These are phyloP conservation scores for Anaeramoeba ignava DNA, from an alignment of 78 protist genomes.

Conservation along the genomic window DNA sequence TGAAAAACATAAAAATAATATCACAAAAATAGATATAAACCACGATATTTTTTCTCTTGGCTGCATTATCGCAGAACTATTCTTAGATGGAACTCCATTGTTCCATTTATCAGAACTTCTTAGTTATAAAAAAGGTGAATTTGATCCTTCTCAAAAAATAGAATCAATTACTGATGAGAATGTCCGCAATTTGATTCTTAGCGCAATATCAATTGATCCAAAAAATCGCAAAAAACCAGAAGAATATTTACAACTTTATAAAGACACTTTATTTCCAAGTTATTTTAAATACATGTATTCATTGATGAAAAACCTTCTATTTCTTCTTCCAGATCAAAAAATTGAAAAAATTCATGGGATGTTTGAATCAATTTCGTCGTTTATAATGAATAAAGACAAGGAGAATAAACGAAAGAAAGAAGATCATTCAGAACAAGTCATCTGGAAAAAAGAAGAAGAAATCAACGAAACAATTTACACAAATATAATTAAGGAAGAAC, in stretches of 20 bases:
- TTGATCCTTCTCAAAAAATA: not conserved
- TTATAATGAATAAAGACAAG: no score
- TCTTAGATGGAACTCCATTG: not conserved
- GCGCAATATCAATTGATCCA: not conserved
- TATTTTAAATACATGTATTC: not conserved
- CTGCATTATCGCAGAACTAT: conserved; percentile 4
- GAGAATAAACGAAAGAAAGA: no score
- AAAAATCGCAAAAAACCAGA: not conserved
- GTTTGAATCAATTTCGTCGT: no score
- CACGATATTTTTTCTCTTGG: conserved; percentile 67
- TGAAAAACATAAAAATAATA: not conserved
- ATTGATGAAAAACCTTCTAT: no score
- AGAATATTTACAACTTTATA: not conserved
- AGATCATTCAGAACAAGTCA: no score
- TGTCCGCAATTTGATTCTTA: not conserved
- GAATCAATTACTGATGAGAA: not conserved
- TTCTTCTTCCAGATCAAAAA: no score
- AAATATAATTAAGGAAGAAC: no score
- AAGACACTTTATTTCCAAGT: not conserved
- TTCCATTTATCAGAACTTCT: not conserved
- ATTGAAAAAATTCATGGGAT: no score
- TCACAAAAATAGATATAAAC: not conserved
- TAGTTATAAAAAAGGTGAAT: not conserved
- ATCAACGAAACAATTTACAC: no score
- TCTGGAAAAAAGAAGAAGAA: no score